Base-by-base conservation (phyloP, 1,284 basidiomycete species). In the Leccinum pseudoinsigne region DNA sequence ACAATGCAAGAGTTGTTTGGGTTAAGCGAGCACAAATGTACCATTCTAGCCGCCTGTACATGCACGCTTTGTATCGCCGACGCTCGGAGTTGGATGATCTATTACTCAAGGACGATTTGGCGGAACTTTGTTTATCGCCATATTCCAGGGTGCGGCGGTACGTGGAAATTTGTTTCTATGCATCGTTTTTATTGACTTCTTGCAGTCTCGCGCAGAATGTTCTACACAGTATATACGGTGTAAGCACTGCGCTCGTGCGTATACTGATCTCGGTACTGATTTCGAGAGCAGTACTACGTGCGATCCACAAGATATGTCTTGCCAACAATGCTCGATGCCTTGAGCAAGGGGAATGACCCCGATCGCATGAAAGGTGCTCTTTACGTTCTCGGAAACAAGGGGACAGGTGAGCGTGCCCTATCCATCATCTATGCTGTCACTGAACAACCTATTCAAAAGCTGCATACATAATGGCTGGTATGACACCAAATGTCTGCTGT, bases 361-460 rank as follows among this genome's bases (percentile, higher is more conserved):
- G 97, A 98, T 77, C 85, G 91, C 58, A 97, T 97, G 88, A 99
- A 99, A 75, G 93, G 93, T 11, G 96, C 96, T 7, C 80, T 99
- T 21, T 96, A 97, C 74, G 84, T 96, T 26, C 80, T 99, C 9
- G 89, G 87, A 73, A 87, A 89, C 72, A 95, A 94, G 78, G 86
- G 85, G 53, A 88, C 85, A 61, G 82, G 88, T 86, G 69, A 60
- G 72, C 74, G 38, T 57, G 61, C 34, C 45, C 14, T 64, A 34
- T 40, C 16, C 57, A 23, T 53, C 23, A 18, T 42, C 11, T 55
- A 26, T 58, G 16, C 45, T 51, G 47, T 60, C 51, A 53, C 57
- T 67, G 21, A 67, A 58, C 55, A 11, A 6, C 58, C 55, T 16
- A 16, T 58, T 36, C 55, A 55, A 51, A 67, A 82, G 89, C 85